Evolutionary conservation across 1,284 basidiomycete genomes (phyloP), one percentile per base, ranked within the genome.

Genomic region (Leccinum variabile): DNA sequence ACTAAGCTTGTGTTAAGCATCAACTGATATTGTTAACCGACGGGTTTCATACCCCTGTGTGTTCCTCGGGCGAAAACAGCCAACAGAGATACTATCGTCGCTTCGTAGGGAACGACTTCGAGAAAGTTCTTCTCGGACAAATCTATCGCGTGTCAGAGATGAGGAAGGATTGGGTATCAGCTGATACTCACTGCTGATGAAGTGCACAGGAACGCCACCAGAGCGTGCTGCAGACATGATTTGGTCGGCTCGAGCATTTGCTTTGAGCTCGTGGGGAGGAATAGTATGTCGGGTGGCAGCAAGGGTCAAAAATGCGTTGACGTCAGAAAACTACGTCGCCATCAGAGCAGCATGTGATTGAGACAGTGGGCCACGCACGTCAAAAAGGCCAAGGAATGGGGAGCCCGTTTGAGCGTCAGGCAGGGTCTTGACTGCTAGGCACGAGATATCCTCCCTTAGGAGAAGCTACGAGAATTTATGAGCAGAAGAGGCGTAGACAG

Each of bases 111-210:
- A 8, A 92, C 73, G 32, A 78, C 79, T 60, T 89, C 81, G 18
- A 92, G 79, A 9, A 88, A 87, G 64, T 92, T 92, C 79, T 92
- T 92, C 74, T 91, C 88, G 9, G 90, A 92, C 50, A 92, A 78
- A 72, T 92, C 90, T 92, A 54, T 35, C 16, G 46, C 5, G 32
- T 41, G 60, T 54, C 60, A 54, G 57, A 44, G 13, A 63, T 35
- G 14, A 16, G 41, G 54, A 62, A 56, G 58, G 30, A 39, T 9
- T 13, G 22, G 5, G 18, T 28, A 44, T 11, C n/a, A n/a, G 33
- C 11, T 49, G 32, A 60, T 49, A 82, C 88, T 68, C 68, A 92
- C 90, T 89, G 80, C 88, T 89, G 58, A 92, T 88, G 58, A 92
- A 84, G 56, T 82, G 77, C 14, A 90, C 88, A 5, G 90, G 84